Base-by-base conservation (phyloP, 1,284 basidiomycete species). In the Cystobasidium pallidum region DNA sequence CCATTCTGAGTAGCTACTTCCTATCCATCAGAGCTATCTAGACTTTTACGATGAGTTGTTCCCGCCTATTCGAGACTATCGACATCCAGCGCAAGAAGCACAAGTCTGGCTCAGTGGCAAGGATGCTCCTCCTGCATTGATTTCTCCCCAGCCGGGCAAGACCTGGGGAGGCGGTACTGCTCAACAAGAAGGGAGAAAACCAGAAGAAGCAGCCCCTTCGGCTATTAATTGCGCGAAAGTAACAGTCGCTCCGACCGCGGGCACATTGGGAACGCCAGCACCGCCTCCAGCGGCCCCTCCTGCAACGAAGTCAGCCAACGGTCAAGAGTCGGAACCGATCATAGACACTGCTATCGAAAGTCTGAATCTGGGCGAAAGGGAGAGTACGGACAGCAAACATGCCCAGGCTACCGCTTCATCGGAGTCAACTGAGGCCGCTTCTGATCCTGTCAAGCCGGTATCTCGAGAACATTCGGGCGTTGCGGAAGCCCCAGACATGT, bases 41-140 rank as follows among this genome's bases (percentile, higher is more conserved):
- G 83, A 84, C 72, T 84, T 81, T 63, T 81, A 83, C 63, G 75
- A 76, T 2, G 83, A 83, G 55, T 75, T 83, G 28, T 83, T 79
- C 64, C 83, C 83, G 11, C 79, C 73, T 54, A 34, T 63, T 24
- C 51, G 43, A 51, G 45, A 28, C n/a, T 51, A 59, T 32, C 11
- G 36, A 26, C 57, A 79, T 80, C 78, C 82, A 15, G 81, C 81
- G 21, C 81, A 82, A 70, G 73, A 67, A 0, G 76, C 78, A 0
- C 32, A 43, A n/a, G 77, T 79, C 7, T 83, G 83, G 82, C 67
- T 81, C 3, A 52, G 71, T 0, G 82, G 82, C 6, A 70, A 73
- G 1, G 78, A 82, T 52, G 41, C 34, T 11, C 24, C 58, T 19
- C 67, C 58, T 32, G 26, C 43, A 30, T 26, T 61, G 4, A 32